Evolutionary conservation across 2,329 filamentous ascomycete species (phyloP).

Genomic region (Cytospora leucostoma): DNA sequence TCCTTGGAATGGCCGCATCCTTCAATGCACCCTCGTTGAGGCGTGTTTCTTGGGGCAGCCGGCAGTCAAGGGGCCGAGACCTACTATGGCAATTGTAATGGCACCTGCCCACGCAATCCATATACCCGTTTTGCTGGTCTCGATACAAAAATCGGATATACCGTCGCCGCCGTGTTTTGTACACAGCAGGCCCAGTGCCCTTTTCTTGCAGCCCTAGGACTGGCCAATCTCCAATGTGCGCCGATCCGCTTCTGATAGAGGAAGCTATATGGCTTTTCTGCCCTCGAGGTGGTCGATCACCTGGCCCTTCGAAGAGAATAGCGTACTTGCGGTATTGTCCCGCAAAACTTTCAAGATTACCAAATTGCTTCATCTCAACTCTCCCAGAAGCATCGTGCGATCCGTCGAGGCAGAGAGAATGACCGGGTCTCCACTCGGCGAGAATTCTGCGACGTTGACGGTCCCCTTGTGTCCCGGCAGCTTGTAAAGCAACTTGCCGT

Average conservation of each 20-base stretch:
- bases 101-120: background rate
- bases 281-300: background rate
- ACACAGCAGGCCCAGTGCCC: background rate
- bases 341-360: background rate
- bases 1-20: background rate
- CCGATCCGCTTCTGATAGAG: background rate
- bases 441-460: constrained; percentile 92
- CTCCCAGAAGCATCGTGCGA: constrained; percentile 79
- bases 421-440: constrained; percentile 80
- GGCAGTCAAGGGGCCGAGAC: background rate
- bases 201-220: background rate
- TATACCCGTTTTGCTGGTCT: background rate
- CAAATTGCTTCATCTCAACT: constrained; percentile 63
- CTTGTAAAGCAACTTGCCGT: constrained; percentile 91
- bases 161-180: background rate
- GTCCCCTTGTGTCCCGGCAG: constrained; percentile 92
- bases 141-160: background rate
- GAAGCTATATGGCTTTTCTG: background rate
- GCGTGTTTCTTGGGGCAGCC: background rate
- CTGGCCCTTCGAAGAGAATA: background rate
- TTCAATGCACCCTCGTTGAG: constrained; percentile 3
- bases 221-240: background rate
- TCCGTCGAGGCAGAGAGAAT: constrained; percentile 90
- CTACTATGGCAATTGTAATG: background rate
- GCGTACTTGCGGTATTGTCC: background rate